Evolutionary conservation across 345 rosid genomes (phyloP), one percentile per base, ranked within the genome.

Genomic region (Sonneratia caseolaris): DNA sequence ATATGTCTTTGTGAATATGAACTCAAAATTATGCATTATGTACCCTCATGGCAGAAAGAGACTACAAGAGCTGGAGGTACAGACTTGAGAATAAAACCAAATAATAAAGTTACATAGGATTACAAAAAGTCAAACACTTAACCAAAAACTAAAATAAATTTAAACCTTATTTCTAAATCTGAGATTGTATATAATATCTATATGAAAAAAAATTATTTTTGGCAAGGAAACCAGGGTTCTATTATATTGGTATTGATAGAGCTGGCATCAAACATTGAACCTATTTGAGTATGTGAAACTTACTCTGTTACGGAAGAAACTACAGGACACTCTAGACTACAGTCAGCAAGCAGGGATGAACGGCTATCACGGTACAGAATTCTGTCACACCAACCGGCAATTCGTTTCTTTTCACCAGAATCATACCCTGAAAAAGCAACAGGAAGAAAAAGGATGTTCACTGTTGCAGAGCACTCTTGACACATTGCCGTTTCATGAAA

Each of bases 351-450:
- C 11, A 83, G 75, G 74, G 81, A 72, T 0, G 83, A 62, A 43
- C 88, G 91, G 37, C 81, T 96, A 81, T 96, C 99, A 62, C 99
- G 94, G 76, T 82, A 92, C 81, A 96, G 91, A 77, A 96, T 83
- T 85, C 99, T 84, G 76, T 96, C 99, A 81, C 99, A 96, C 99
- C 99, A 96, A 0, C 98, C 98, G 59, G 99, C 98, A 79, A 92
- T 92, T 32, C 98, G 91, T 75, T 91, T 96, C 79, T 96, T 96
- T 90, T 96, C 99, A 37, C 98, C 97, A 13, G 98, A 85, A 81
- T 96, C 99, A 53, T 96, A 96, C 64, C 98, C 99, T 96, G 78
- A 68, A 68, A 75, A 75, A 61, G 38, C 14, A 45, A 40, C 45
- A 42, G 45, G 45, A 64, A 74, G 56, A 9, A 59, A 14, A 32